Base-by-base conservation (phyloP, 2,329 filamentous ascomycete species). In the Akanthomyces muscarius region DNA sequence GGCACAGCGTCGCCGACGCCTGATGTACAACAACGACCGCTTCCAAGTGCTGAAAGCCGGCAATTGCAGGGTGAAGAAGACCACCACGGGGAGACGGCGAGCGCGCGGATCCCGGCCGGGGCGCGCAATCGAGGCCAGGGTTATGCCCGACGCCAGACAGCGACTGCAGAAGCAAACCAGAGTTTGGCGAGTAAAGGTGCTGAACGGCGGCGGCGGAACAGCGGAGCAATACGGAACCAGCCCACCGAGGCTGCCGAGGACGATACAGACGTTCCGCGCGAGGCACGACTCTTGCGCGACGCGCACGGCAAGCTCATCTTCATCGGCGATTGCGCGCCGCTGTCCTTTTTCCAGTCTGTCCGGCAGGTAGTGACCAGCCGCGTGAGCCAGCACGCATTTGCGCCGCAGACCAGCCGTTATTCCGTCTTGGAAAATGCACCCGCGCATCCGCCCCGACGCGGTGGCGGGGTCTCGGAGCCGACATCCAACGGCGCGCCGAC, bases 311-410 rank as follows among this genome's bases (percentile, higher is more conserved):
- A 83, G 66, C 69, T 83, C 25, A 80, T 83, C 36, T 85, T 85
- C 68, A 81, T 84, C 28, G 82, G 82, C 5, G 82, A 85, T 68
- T 84, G 82, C 66, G 82, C 82, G 5, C 82, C 82, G 0, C 71
- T 85, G 23, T 84, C 82, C 0, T 81, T 85, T 65, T 84, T 84
- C 66, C 81, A 84, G 66, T 83, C 81, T 0, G 78, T 84, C 7
- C 75, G 82, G 2, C 78, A 82, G 66, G 76, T 85, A 21, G 81
- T 84, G 25, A 82, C 78, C 0, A 77, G 74, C 0, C 73, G 77
- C 6, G 77, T 84, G 41, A 81, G 81, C 21, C 74, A 77, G 14
- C 74, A 79, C 53, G 81, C 81, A 1, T 84, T 84, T 64, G 78
- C 81, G 1, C 80, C 81, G 0, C 78, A 83, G 64, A 80, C 79